A percentile compares a stretch with the other conserved stretches of the same genome.
Evolutionary conservation across 257 asterid genomes (phyloP).

Genomic region (Solanum piurae): DNA sequence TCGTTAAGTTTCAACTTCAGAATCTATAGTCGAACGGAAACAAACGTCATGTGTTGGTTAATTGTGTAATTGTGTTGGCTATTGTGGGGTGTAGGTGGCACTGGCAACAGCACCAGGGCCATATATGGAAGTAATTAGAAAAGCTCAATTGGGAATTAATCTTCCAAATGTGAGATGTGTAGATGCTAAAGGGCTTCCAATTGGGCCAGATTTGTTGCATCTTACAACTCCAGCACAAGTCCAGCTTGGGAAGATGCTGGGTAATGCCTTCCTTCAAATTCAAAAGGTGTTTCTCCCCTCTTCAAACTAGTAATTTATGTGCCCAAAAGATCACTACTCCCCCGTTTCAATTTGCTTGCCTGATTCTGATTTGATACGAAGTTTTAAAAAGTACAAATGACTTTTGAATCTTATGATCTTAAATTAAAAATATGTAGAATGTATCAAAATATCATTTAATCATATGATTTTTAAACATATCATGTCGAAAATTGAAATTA

Average conservation of each 20-base stretch:
- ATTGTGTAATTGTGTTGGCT: not conserved
- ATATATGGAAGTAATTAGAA: slow-evolving; percentile 13
- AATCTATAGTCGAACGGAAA: no score
- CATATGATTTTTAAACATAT: no score
- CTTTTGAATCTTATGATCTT: no score
- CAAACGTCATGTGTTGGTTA: not conserved
- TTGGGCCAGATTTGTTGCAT: slow-evolving; percentile 28
- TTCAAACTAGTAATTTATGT: not conserved
- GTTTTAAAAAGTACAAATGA: no score
- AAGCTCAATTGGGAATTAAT: slow-evolving; percentile 16
- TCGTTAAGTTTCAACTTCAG: not conserved
- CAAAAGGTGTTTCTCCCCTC: not conserved
- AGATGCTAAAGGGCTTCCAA: slow-evolving; percentile 23
- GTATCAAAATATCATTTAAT: not conserved
- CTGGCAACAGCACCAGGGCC: slow-evolving; percentile 25
- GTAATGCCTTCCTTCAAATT: slow-evolving; percentile 14
- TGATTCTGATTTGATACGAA: no score
- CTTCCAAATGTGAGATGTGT: slow-evolving; percentile 16
- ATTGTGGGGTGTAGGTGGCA: slow-evolving; percentile 10
- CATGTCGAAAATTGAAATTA: not conserved
- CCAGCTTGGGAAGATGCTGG: slow-evolving; percentile 24
- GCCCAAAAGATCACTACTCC: not conserved
- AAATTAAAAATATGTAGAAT: no score
- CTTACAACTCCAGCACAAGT: slow-evolving; percentile 23
- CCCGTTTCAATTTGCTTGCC: not conserved